These are phyloP conservation scores for Coemansia umbellata DNA, from an alignment of 192 early-diverging fungal species.

Conservation along the genomic window DNA sequence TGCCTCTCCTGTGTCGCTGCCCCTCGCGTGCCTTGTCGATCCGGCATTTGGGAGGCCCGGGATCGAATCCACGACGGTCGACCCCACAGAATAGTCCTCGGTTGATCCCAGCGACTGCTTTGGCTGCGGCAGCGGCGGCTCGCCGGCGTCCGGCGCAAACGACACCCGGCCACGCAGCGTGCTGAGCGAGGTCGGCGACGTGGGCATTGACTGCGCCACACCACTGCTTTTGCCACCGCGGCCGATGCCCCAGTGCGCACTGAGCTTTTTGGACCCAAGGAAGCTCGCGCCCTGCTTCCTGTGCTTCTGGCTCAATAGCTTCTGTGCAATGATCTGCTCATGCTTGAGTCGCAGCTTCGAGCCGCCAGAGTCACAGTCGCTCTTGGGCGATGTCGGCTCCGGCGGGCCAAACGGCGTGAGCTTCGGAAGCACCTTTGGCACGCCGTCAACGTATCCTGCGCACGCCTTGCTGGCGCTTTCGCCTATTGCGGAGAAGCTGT, in stretches of 20 bases:
- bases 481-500: no score
- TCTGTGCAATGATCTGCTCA: slow-evolving; percentile 1
- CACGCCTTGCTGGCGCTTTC: no score
- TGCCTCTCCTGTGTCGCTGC: no score
- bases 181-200: no score
- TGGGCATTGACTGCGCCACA: slow-evolving; percentile 6
- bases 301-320: background rate
- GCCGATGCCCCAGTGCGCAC: background rate
- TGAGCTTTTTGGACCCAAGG: no score
- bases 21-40: no score
- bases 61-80: background rate
- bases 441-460: slow-evolving; percentile 6
- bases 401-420: slow-evolving; percentile 7
- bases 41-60: no score
- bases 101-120: background rate
- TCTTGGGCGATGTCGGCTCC: slow-evolving; percentile 2
- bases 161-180: no score
- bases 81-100: no score
- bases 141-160: no score
- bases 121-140: background rate
- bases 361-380: background rate
- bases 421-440: slow-evolving; percentile 14
- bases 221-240: no score
- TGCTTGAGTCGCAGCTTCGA: background rate
- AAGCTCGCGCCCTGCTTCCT: no score